Conservation (phyloP, 768 basidiomycete genomes). For the Lactifluus volemus region DNA sequence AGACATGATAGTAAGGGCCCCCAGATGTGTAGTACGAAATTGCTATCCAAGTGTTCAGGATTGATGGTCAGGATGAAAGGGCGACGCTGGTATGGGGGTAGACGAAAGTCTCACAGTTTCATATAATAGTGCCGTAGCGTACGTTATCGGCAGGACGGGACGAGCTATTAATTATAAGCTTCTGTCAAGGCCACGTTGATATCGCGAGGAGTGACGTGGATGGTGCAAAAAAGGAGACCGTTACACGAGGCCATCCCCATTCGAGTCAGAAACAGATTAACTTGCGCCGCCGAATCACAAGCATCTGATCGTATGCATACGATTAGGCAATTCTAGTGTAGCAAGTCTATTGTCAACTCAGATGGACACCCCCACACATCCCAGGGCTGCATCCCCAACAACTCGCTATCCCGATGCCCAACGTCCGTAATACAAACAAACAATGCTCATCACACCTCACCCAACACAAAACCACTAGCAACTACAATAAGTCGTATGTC, state of each 20-base stretch:
- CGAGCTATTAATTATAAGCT: background rate
- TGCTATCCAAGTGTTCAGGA: background rate
- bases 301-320: background rate
- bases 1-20: constrained; percentile 48
- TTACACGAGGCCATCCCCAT: background rate
- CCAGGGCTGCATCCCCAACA: constrained; percentile 85
- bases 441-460: constrained; percentile 87
- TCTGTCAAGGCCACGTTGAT: constrained; percentile 8
- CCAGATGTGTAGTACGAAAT: background rate
- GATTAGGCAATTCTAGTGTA: background rate
- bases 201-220: constrained; percentile 9
- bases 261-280: too few relatives aligned
- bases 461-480: constrained; percentile 92
- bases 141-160: background rate
- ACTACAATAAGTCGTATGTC: constrained; percentile 77
- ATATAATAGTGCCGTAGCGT: background rate
- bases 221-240: background rate
- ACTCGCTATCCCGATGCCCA: constrained; percentile 65
- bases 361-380: constrained; percentile 55
- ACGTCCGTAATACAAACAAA: constrained; percentile 68
- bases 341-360: background rate
- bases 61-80: background rate
- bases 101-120: background rate
- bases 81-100: background rate
- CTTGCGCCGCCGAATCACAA: too few relatives aligned